Conservation (phyloP, 2,329 filamentous ascomycete genomes). For the Rugonectria rugulosa region DNA sequence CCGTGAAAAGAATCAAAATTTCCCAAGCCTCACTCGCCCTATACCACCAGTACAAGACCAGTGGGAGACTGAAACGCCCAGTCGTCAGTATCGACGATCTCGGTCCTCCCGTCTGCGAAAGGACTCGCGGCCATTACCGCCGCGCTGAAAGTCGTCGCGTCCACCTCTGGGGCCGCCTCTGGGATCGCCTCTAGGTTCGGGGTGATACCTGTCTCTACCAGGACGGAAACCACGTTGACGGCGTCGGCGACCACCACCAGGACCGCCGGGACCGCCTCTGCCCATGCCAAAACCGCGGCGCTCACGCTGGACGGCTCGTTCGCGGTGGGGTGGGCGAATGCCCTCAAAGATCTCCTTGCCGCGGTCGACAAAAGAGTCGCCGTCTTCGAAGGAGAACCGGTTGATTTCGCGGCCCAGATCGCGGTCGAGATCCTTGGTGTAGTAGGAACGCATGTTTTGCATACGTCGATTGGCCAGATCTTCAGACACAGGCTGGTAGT, state of each 20-base stretch:
- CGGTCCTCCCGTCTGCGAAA: conserved; percentile 9
- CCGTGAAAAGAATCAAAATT: no score
- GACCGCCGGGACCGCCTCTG: conserved; percentile 39
- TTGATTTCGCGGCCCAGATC: conserved; percentile 62
- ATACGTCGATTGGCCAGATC: conserved; percentile 71
- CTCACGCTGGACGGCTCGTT: conserved; percentile 47
- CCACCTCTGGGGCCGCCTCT: conserved; percentile 27
- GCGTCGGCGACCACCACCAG: conserved; percentile 33
- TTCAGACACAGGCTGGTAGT: conserved; percentile 66
- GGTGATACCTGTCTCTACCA: conserved; percentile 45
- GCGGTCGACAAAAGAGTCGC: conserved; percentile 72
- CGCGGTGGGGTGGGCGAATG: conserved; percentile 66
- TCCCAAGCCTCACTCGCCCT: no score
- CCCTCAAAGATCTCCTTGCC: conserved; percentile 75
- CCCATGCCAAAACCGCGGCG: conserved; percentile 47
- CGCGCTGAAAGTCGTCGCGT: conserved; percentile 34
- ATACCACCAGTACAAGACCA: no score
- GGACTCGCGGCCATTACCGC: conserved; percentile 28
- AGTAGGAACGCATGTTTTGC: conserved; percentile 60
- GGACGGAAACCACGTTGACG: conserved; percentile 39
- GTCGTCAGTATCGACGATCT: conserved; percentile 24
- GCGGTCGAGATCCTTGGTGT: conserved; percentile 50
- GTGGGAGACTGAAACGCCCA: background rate
- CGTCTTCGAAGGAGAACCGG: conserved; percentile 76
- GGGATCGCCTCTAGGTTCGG: conserved; percentile 31